Conservation (phyloP, 208 protist genomes). For the Trypanosoma melophagium region DNA sequence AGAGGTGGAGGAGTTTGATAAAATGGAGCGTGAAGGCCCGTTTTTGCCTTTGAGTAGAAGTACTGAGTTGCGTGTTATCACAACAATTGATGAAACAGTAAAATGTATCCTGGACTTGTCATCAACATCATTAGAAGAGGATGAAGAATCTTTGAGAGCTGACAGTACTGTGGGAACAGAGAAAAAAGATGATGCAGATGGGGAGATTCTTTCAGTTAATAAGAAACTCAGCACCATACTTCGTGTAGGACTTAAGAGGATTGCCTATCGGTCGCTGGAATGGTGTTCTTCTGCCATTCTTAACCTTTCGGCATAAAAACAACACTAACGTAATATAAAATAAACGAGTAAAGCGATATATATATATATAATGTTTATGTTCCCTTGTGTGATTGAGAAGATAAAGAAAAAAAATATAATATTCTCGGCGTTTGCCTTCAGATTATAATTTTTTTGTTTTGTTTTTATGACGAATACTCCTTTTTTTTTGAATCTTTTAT, state of each 20-base stretch:
- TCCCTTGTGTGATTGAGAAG: neutral
- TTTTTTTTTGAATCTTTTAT: no score
- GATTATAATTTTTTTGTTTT: neutral
- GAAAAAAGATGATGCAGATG: constrained; percentile 1
- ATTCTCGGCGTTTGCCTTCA: neutral
- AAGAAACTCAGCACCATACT: constrained; percentile 54
- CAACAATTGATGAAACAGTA: constrained; percentile 49
- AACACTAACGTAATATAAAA: neutral
- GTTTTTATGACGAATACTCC: no score
- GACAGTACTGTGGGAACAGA: neutral
- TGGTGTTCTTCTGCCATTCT: constrained; percentile 39
- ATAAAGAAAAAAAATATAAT: no score
- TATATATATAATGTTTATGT: constrained; percentile 10
- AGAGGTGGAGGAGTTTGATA: constrained; percentile 61
- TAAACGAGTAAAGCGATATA: constrained; percentile 1
- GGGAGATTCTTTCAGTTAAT: constrained; percentile 31
- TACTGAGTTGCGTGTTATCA: constrained; percentile 61
- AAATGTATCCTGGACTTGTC: constrained; percentile 60
- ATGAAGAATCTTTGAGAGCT: constrained; percentile 38
- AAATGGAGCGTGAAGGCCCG: constrained; percentile 60
- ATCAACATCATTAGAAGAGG: constrained; percentile 62
- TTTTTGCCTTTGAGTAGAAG: constrained; percentile 44
- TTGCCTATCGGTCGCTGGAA: constrained; percentile 46
- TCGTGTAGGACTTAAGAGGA: constrained; percentile 73
- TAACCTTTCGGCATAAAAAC: no score